Conservation (phyloP, 2,329 filamentous ascomycete species). For the Penicillium nordicum region DNA sequence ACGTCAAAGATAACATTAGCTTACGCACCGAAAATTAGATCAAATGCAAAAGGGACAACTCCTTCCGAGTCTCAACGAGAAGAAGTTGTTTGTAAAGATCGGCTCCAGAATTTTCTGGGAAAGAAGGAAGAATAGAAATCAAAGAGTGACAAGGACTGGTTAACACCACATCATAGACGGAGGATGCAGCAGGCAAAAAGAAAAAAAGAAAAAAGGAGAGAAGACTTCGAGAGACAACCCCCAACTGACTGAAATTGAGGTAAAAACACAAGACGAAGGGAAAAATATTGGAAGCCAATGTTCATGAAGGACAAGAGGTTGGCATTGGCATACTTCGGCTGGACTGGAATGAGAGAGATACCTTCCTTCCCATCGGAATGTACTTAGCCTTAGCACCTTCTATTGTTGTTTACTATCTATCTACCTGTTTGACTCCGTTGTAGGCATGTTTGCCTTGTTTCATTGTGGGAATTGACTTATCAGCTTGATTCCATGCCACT, state of each 20-base stretch:
- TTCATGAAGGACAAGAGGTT: background rate
- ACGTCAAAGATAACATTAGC: background rate
- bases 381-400: background rate
- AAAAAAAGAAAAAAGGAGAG: background rate
- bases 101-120: conserved; percentile 10
- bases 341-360: conserved; percentile 3
- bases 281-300: background rate
- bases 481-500: background rate
- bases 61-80: background rate
- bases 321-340: conserved; percentile 1
- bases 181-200: background rate
- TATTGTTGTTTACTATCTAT: background rate
- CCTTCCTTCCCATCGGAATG: conserved; percentile 6
- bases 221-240: background rate
- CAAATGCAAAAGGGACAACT: background rate
- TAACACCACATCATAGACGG: conserved; percentile 2
- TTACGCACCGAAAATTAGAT: background rate
- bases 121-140: background rate
- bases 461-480: background rate
- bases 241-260: background rate
- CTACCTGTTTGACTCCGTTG: background rate
- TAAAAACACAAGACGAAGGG: background rate
- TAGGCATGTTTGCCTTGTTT: background rate
- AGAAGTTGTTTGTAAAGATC: conserved; percentile 14
- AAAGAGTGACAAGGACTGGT: conserved; percentile 5